Percentiles rank a stretch among this genome's conserved stretches.
phyloP scores from a whole-genome alignment of 1,284 basidiomycete species.

The Blastosporella zonata region DNA sequence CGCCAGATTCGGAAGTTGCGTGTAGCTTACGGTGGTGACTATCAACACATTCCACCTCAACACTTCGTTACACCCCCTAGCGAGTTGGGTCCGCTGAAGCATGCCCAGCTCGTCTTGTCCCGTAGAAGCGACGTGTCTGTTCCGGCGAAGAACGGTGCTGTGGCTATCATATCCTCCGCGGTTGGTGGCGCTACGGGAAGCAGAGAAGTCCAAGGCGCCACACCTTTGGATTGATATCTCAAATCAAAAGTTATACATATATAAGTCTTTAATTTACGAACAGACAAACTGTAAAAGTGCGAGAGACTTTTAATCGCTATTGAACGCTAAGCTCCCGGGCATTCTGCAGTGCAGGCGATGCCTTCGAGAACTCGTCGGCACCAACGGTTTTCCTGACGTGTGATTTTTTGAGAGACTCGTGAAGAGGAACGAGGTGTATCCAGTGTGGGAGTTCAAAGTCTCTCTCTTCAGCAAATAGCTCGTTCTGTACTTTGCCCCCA shows the following conservation, averaged over 20 bases:
- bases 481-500: slow-evolving; percentile 37
- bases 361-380: slow-evolving; percentile 1
- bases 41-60: slow-evolving; percentile 40
- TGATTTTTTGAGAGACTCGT: not conserved
- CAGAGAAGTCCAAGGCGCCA: slow-evolving; percentile 5
- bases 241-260: slow-evolving; percentile 8
- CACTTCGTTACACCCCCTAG: slow-evolving; percentile 25
- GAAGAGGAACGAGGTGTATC: slow-evolving; percentile 8
- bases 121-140: slow-evolving; percentile 41
- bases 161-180: slow-evolving; percentile 29
- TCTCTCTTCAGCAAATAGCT: slow-evolving; percentile 21
- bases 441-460: slow-evolving; percentile 31
- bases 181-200: slow-evolving; percentile 2
- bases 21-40: slow-evolving; percentile 47
- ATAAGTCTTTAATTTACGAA: slow-evolving; percentile 15
- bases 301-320: not conserved
- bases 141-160: slow-evolving; percentile 27
- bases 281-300: not conserved
- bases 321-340: not conserved
- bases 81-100: slow-evolving; percentile 36
- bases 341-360: not conserved
- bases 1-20: slow-evolving; percentile 16
- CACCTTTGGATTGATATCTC: not conserved
- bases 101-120: slow-evolving; percentile 41
- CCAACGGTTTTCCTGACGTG: not conserved